These are phyloP conservation scores for Myxozyma udenii DNA, from an alignment of 805 yeast genomes.

Conservation along the genomic window DNA sequence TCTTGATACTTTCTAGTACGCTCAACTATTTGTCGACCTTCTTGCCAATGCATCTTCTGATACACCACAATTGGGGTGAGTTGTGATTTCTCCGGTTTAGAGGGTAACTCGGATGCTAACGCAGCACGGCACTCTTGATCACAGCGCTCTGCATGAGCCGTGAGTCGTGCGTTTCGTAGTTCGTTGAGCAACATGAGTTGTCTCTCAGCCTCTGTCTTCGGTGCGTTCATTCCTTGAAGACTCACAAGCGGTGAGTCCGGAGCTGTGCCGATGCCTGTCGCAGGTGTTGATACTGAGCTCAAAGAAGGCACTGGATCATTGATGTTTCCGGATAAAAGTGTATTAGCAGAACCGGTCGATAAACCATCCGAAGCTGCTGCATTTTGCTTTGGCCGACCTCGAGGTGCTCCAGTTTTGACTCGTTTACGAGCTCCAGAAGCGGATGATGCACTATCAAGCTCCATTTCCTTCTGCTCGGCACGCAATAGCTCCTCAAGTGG, in stretches of 20 bases:
- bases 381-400: not conserved
- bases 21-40: conserved; percentile 39
- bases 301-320: no score
- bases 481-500: conserved; percentile 10
- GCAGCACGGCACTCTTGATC: conserved; percentile 26
- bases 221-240: no score
- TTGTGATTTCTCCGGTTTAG: conserved; percentile 41
- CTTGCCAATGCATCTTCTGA: conserved; percentile 45
- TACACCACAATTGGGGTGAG: conserved; percentile 44
- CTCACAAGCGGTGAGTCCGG: no score
- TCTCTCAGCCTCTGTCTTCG: no score
- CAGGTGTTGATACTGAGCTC: no score
- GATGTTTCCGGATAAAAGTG: no score
- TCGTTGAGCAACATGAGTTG: no score
- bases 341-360: no score
- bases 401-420: not conserved
- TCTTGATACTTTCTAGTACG: conserved; percentile 38
- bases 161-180: conserved; percentile 14
- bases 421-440: conserved; percentile 4
- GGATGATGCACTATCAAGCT: not conserved
- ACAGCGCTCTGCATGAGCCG: conserved; percentile 11
- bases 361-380: no score
- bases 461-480: conserved; percentile 3
- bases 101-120: conserved; percentile 40
- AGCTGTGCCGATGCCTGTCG: no score